phyloP scores from a whole-genome alignment of 768 basidiomycete genomes.

The Boletellus ananas region DNA sequence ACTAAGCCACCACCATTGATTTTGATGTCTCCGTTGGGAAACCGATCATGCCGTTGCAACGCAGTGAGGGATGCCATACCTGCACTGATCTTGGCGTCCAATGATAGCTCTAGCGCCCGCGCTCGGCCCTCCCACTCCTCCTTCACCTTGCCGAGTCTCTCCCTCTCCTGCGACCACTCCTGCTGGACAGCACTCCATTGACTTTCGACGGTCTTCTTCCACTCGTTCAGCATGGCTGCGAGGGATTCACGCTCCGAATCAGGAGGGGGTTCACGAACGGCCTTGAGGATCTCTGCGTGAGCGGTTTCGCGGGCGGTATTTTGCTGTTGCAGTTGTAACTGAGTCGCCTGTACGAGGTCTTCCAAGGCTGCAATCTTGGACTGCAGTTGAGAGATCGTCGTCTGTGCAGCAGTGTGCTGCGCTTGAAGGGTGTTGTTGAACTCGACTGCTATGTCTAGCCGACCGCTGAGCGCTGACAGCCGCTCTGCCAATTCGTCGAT shows the following conservation, averaged over 20 bases:
- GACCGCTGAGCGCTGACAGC: constrained; percentile 57
- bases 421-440: constrained; percentile 69
- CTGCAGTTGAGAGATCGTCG: constrained; percentile 67
- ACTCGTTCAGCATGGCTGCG: constrained; percentile 56
- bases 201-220: constrained; percentile 77
- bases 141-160: constrained; percentile 63
- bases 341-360: constrained; percentile 52
- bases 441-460: constrained; percentile 73
- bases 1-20: constrained; percentile 50
- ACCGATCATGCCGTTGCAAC: constrained; percentile 38
- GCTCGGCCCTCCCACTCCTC: constrained; percentile 78
- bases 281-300: constrained; percentile 31
- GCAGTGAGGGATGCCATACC: constrained; percentile 29
- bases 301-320: constrained; percentile 34
- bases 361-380: constrained; percentile 68
- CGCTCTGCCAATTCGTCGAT: constrained; percentile 60
- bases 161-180: constrained; percentile 80
- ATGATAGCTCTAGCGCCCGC: constrained; percentile 47
- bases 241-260: constrained; percentile 46
- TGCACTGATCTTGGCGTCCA: constrained; percentile 43
- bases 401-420: constrained; percentile 74
- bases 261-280: constrained; percentile 31
- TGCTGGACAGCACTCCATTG: constrained; percentile 75
- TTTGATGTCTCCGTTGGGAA: constrained; percentile 32
- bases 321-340: constrained; percentile 38